Percentiles rank a stretch among this genome's conserved stretches.
Conservation (phyloP, 2,329 filamentous ascomycete species). For the Byssothecium circinans region DNA sequence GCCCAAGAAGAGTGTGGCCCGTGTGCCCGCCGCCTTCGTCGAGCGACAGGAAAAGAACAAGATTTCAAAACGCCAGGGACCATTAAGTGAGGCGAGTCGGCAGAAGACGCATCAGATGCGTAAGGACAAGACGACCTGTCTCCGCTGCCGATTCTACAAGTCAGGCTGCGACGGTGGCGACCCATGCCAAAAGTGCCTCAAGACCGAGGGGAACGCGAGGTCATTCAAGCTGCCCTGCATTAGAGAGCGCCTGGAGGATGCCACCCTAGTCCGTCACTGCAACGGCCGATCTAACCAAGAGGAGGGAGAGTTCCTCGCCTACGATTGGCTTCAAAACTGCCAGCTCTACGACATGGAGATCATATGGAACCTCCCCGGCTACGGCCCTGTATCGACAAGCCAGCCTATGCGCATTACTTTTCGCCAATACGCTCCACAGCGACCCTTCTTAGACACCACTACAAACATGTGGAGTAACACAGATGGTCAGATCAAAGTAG, state of each 20-base stretch:
- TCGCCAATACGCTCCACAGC: constrained; percentile 31
- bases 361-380: constrained; percentile 40
- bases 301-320: constrained; percentile 35
- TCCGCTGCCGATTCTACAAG: constrained; percentile 42
- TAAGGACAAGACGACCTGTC: constrained; percentile 34
- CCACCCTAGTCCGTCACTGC: constrained; percentile 36
- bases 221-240: constrained; percentile 37
- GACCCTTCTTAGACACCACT: constrained; percentile 32
- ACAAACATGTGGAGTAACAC: constrained; percentile 34
- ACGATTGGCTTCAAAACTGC: constrained; percentile 31
- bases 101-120: constrained; percentile 41
- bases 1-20: constrained; percentile 30
- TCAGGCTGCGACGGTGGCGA: constrained; percentile 38
- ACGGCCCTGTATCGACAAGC: constrained; percentile 28
- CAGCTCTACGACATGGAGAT: constrained; percentile 35
- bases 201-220: constrained; percentile 33
- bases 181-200: constrained; percentile 36
- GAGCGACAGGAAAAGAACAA: constrained; percentile 38
- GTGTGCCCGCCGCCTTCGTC: constrained; percentile 38
- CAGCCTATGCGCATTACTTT: constrained; percentile 29
- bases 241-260: constrained; percentile 36
- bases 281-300: constrained; percentile 42
- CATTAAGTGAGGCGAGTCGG: constrained; percentile 28
- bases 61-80: constrained; percentile 35
- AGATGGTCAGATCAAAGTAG: constrained; percentile 26